Evolutionary conservation across 768 basidiomycete species (phyloP).

Genomic region (Infundibulicybe gibba): DNA sequence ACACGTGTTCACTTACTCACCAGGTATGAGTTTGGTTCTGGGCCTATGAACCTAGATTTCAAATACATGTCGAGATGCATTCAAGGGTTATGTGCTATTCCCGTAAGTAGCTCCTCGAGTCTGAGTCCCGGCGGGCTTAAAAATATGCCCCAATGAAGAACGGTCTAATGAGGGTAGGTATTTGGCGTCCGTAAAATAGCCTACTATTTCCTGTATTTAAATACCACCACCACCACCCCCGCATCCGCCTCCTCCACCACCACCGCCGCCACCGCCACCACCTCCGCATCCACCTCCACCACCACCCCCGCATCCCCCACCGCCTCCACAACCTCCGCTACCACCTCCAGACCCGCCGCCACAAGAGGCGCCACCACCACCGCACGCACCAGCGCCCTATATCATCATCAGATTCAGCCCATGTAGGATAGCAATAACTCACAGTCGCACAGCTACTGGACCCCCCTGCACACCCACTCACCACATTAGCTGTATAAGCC

Average conservation of each 20-base stretch:
- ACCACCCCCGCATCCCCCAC: slow-evolving; percentile 10
- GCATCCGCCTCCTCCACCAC: slow-evolving; percentile 4
- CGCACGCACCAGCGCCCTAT: slow-evolving; percentile 9
- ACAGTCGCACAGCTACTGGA: slow-evolving; percentile 17
- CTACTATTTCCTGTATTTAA: too few species aligned
- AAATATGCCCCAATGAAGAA: too few species aligned
- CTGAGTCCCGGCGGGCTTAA: too few species aligned
- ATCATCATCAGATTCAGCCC: not conserved
- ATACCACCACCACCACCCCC: not conserved
- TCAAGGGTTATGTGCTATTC: too few species aligned
- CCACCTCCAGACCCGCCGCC: slow-evolving; percentile 10
- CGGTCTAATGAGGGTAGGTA: too few species aligned
- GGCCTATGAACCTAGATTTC: too few species aligned
- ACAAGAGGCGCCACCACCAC: slow-evolving; percentile 12
- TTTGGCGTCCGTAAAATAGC: too few species aligned
- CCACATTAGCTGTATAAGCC: slow-evolving; percentile 9
- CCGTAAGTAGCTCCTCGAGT: too few species aligned
- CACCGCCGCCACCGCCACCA: slow-evolving; percentile 1
- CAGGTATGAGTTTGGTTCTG: too few species aligned
- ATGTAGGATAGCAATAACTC: not conserved
- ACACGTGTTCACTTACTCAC: too few species aligned
- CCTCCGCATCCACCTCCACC: slow-evolving; percentile 5
- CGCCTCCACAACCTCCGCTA: slow-evolving; percentile 12
- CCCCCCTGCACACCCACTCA: slow-evolving; percentile 7
- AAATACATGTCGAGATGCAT: too few species aligned